Conservation (phyloP, 2,329 filamentous ascomycete genomes). For the Monilinia polystroma region DNA sequence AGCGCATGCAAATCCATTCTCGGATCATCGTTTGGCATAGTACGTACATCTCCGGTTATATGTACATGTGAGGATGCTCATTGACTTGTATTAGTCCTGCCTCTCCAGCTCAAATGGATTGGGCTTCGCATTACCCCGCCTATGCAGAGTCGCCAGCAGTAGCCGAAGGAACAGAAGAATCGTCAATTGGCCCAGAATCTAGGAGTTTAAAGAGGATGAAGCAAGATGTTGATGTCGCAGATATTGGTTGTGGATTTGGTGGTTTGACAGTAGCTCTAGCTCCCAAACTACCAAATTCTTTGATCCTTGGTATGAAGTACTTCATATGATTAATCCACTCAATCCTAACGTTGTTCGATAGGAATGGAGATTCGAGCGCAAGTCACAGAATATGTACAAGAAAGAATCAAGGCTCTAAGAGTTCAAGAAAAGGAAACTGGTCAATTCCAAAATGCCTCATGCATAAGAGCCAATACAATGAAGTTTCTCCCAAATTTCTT, state of each 20-base stretch:
- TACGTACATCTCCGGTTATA: conserved; percentile 47
- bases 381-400: conserved; percentile 87
- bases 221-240: conserved; percentile 83
- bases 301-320: conserved; percentile 69
- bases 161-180: conserved; percentile 34
- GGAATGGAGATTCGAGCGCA: conserved; percentile 90
- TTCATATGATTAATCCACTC: not conserved
- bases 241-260: conserved; percentile 96
- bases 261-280: conserved; percentile 84
- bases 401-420: conserved; percentile 80
- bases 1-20: conserved; percentile 97
- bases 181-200: conserved; percentile 20
- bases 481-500: conserved; percentile 99
- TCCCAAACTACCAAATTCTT: conserved; percentile 73
- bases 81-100: conserved; percentile 59
- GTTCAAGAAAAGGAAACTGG: conserved; percentile 55
- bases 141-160: conserved; percentile 51
- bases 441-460: conserved; percentile 81
- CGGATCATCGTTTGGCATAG: conserved; percentile 88
- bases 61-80: conserved; percentile 14
- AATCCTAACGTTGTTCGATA: conserved; percentile 40
- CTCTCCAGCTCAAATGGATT: conserved; percentile 83
- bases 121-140: conserved; percentile 78
- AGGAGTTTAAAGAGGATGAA: conserved; percentile 43
- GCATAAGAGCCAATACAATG: conserved; percentile 93